Evolutionary conservation across 768 basidiomycete genomes (phyloP).

Genomic region (Mrakia gelida): DNA sequence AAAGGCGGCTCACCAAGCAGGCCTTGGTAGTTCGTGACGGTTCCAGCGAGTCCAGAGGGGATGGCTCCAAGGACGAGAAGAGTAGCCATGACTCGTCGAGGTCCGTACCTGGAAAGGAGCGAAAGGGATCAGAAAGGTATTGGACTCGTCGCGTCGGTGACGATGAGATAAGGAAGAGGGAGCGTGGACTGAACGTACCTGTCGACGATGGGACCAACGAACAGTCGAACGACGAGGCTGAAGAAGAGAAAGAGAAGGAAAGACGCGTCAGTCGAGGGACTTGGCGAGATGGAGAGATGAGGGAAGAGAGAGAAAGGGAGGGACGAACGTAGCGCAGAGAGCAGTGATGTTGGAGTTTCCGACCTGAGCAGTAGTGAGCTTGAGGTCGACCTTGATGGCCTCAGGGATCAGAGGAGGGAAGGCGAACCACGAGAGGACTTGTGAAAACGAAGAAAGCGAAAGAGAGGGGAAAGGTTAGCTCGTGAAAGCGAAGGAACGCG

Average conservation of each 20-base stretch:
- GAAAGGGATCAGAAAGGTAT: too few species aligned
- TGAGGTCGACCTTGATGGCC: conserved; percentile 55
- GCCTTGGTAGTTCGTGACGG: conserved; percentile 47
- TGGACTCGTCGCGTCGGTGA: too few species aligned
- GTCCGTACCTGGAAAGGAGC: conserved; percentile 43
- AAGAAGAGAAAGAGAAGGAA: background rate
- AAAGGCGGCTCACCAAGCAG: conserved; percentile 36
- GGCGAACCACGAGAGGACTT: conserved; percentile 52
- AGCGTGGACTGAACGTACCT: conserved; percentile 28
- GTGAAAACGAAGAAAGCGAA: conserved; percentile 3
- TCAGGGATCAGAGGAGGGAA: conserved; percentile 61
- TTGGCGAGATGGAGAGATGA: background rate
- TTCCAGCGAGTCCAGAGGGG: conserved; percentile 58
- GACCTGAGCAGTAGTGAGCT: conserved; percentile 52
- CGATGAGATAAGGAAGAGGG: too few species aligned
- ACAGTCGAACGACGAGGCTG: conserved; percentile 50
- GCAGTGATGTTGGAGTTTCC: conserved; percentile 37
- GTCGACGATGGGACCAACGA: conserved; percentile 55
- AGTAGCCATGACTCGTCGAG: conserved; percentile 55
- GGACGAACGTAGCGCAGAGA: conserved; percentile 37
- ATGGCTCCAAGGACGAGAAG: conserved; percentile 57
- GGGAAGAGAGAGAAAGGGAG: conserved; percentile 18
- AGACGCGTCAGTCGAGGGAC: background rate
- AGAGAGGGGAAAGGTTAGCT: too few species aligned
- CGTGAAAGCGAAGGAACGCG: background rate